These are phyloP conservation scores for Coemansia furcata DNA, from an alignment of 192 early-diverging fungal species.

Conservation along the genomic window DNA sequence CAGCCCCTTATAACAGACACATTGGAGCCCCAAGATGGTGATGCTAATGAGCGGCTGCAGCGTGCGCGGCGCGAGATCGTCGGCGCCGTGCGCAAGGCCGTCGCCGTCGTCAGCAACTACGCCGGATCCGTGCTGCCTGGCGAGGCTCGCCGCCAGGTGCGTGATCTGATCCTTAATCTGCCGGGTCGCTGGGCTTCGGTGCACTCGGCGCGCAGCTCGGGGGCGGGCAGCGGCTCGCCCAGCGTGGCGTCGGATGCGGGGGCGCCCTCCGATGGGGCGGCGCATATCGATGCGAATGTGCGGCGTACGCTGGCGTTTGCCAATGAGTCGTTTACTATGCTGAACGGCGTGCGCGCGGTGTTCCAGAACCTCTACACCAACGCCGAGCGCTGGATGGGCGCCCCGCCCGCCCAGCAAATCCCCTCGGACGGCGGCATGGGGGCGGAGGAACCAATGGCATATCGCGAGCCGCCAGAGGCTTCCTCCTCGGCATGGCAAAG, in stretches of 20 bases:
- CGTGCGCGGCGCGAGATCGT: slow-evolving; percentile 79
- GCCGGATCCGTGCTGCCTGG: slow-evolving; percentile 81
- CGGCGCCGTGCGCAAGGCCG: slow-evolving; percentile 78
- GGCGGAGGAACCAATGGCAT: not conserved
- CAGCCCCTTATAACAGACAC: too few species aligned
- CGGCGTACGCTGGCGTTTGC: slow-evolving; percentile 44
- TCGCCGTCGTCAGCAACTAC: slow-evolving; percentile 83
- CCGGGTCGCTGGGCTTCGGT: slow-evolving; percentile 65
- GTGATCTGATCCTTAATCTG: slow-evolving; percentile 78
- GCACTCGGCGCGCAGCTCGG: slow-evolving; percentile 11
- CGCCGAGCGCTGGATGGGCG: slow-evolving; percentile 45
- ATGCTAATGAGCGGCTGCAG: slow-evolving; percentile 46
- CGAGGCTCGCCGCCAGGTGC: slow-evolving; percentile 74
- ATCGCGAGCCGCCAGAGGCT: not conserved
- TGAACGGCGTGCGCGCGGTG: slow-evolving; percentile 31
- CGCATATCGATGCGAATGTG: slow-evolving; percentile 36
- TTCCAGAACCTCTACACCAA: slow-evolving; percentile 31
- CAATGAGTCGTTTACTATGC: slow-evolving; percentile 49
- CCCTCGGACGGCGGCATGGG: too few species aligned
- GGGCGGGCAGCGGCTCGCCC: slow-evolving; percentile 13
- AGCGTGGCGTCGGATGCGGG: slow-evolving; percentile 17
- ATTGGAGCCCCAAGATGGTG: slow-evolving; percentile 16
- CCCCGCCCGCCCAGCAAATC: not conserved
- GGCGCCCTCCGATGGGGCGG: not conserved
- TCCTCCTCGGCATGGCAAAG: not conserved